phyloP scores from a whole-genome alignment of 176 grass and related monocot species.

The Rhynchospora breviuscula region DNA sequence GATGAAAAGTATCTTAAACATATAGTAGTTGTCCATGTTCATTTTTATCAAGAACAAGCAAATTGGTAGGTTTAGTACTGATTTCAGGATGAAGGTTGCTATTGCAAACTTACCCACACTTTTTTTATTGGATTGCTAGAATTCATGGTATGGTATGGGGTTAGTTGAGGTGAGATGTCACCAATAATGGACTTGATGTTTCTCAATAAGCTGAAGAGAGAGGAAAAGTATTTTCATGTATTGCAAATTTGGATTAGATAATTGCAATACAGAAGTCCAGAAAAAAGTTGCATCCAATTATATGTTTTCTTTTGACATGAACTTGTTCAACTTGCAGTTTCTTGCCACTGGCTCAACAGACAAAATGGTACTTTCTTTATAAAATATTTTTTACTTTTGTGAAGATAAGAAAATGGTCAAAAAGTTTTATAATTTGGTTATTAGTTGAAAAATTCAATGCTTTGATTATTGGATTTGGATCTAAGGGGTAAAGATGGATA shows the following conservation, averaged over 20 bases:
- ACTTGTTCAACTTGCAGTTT: constrained; percentile 25
- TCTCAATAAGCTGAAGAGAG: neutral
- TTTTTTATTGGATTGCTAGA: neutral
- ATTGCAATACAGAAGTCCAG: neutral
- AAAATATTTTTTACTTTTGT: constrained; percentile 2
- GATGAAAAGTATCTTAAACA: neutral
- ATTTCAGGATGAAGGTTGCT: neutral
- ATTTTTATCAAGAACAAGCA: neutral
- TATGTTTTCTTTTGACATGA: neutral
- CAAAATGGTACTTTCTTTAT: constrained; percentile 36
- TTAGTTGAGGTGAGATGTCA: no score
- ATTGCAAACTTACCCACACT: neutral
- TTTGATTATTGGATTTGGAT: neutral
- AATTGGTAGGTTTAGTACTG: neutral
- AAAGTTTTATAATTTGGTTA: neutral
- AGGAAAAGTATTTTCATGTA: neutral
- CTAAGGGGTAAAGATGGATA: neutral
- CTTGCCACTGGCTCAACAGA: constrained; percentile 51
- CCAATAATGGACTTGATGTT: neutral
- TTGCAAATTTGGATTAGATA: neutral
- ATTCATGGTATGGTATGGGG: no score
- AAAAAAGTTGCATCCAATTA: neutral
- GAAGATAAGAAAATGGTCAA: neutral
- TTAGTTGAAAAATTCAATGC: neutral
- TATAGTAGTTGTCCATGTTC: neutral